phyloP scores from a whole-genome alignment of 208 protist genomes.

The Trypanosoma platydactyli region DNA sequence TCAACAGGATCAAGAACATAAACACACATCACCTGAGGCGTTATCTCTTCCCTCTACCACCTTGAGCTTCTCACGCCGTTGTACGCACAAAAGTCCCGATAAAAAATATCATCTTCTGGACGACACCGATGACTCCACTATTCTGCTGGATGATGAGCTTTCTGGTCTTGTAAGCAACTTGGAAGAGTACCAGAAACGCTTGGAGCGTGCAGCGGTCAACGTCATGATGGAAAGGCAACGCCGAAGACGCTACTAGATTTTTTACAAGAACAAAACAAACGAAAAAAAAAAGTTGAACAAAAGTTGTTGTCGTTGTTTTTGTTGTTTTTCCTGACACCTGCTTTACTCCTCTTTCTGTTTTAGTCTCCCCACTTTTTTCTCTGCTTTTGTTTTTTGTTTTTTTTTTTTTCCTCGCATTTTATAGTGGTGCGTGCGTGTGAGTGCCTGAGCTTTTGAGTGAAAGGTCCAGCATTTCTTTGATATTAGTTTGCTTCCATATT shows the following conservation, averaged over 20 bases:
- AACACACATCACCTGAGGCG: not conserved
- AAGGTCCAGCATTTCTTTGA: no score
- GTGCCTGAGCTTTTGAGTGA: no score
- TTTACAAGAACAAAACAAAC: not conserved
- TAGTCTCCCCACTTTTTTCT: no score
- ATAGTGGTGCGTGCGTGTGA: no score
- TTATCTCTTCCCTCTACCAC: not conserved
- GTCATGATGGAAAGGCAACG: slow-evolving; percentile 20
- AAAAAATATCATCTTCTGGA: slow-evolving; percentile 21
- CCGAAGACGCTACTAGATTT: slow-evolving; percentile 10
- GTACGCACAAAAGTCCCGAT: not conserved
- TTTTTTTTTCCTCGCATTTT: no score
- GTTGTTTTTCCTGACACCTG: no score
- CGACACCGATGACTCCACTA: not conserved
- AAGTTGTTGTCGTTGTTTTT: slow-evolving; percentile 3
- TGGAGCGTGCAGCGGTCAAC: slow-evolving; percentile 18
- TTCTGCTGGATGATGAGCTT: slow-evolving; percentile 6
- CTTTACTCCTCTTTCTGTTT: no score
- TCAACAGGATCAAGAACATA: not conserved
- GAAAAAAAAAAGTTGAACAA: not conserved
- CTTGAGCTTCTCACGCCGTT: not conserved
- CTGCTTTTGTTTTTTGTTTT: no score
- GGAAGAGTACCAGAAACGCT: slow-evolving; percentile 27
- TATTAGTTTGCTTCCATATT: no score
- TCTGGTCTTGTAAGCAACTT: slow-evolving; percentile 6